Evolutionary conservation across 2,329 filamentous ascomycete genomes (phyloP), one percentile per base, ranked within the genome.

Genomic region (Chaetomium olivaceum): DNA sequence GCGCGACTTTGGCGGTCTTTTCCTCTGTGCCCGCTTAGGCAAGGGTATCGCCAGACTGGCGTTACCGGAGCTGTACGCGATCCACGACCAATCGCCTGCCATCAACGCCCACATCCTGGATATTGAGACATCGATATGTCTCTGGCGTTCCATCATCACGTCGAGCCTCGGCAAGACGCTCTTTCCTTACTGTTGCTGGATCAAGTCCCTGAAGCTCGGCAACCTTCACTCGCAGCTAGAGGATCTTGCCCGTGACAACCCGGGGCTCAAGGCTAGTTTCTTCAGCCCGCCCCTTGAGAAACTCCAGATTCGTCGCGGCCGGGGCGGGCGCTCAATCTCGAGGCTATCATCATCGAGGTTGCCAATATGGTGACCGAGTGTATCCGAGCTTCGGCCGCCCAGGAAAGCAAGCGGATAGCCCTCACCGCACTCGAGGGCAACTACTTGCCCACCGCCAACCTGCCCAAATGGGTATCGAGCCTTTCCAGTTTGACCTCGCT

Each of bases 111-210:
- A 75, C 72, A 79, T 64, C 69, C 74, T 68, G 25, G 74, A 73
- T 59, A 73, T 74, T 66, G 66, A 81, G 62, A 84, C 84, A 76
- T 89, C 86, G 83, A 85, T 86, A 1, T 81, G 85, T 7, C 75
- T 91, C 58, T 92, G 90, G 90, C 83, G 85, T 59, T 88, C 88
- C 2, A 85, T 92, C 69, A 84, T 90, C 64, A 78, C 87, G 8
- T 92, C 89, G 9, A 87, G 87, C 64, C 76, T 89, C 52, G 85
- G 82, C 27, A 77, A 80, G 68, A 91, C 89, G 0, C 77, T 86
- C 21, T 89, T 87, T 68, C 89, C 89, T 0, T 93, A 93, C 73
- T 90, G 86, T 71, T 81, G 85, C 46, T 91, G 90, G 75, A 84
- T 92, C 63, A 85, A 83, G 63, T 80, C 82, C 29, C 79, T 92